Percentiles rank a stretch among this genome's conserved stretches.
Evolutionary conservation across 2,329 filamentous ascomycete genomes (phyloP).

Genomic region (Aspergillus fischeri): DNA sequence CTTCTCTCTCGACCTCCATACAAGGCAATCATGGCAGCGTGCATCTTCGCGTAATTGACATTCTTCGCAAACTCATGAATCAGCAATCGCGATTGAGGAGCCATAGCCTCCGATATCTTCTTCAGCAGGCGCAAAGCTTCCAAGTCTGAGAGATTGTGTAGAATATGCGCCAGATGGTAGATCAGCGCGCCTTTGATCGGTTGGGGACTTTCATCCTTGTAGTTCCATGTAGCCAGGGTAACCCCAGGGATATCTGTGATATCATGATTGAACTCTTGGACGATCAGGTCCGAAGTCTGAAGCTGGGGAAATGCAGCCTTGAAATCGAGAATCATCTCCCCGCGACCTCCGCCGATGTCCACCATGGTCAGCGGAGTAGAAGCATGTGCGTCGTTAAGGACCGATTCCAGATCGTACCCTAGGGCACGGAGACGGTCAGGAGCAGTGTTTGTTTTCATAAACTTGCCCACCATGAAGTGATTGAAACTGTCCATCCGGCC

Average conservation of each 20-base stretch:
- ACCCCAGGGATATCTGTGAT: conserved; percentile 24
- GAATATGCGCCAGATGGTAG: conserved; percentile 34
- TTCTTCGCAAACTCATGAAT: conserved; percentile 38
- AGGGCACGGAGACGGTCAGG: conserved; percentile 27
- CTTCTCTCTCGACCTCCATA: conserved; percentile 33
- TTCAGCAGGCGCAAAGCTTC: conserved; percentile 33
- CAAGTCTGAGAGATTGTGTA: conserved; percentile 36
- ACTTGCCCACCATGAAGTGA: conserved; percentile 38
- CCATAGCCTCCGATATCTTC: conserved; percentile 35
- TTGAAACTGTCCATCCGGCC: conserved; percentile 40
- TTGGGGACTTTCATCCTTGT: conserved; percentile 30
- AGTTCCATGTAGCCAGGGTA: conserved; percentile 33
- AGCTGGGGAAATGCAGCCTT: conserved; percentile 31
- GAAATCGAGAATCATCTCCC: conserved; percentile 35
- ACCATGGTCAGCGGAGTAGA: conserved; percentile 24
- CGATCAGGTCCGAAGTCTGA: conserved; percentile 22
- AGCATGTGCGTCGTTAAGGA: conserved; percentile 11
- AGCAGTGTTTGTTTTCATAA: conserved; percentile 30
- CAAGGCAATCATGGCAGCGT: conserved; percentile 36
- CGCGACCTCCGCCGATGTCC: conserved; percentile 37
- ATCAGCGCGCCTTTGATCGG: conserved; percentile 30
- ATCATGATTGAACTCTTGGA: conserved; percentile 36
- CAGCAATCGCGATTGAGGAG: conserved; percentile 28
- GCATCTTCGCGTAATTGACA: conserved; percentile 30
- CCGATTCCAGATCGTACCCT: conserved; percentile 30